A percentile compares a stretch with the other conserved stretches of the same genome.
phyloP scores from a whole-genome alignment of 2,329 filamentous ascomycete species.

The Fusarium odoratissimum region DNA sequence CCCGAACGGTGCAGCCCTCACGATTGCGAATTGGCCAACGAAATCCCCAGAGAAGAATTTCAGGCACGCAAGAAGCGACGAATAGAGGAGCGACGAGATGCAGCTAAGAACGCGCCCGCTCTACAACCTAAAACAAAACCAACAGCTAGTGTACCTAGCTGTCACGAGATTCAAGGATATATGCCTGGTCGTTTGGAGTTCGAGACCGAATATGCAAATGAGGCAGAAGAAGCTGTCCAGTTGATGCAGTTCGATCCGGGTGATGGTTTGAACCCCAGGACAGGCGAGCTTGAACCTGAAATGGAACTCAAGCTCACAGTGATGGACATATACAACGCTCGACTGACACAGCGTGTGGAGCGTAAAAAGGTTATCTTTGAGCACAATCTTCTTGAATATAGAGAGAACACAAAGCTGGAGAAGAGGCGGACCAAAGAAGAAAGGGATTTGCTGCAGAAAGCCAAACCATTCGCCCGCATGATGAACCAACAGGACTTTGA shows the following conservation, averaged over 20 bases:
- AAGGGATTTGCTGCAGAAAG: conserved; percentile 88
- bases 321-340: conserved; percentile 97
- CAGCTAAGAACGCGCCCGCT: conserved; percentile 83
- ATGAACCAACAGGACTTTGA: conserved; percentile 96
- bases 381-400: conserved; percentile 91
- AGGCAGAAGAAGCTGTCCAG: conserved; percentile 97
- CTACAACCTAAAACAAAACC: conserved; percentile 94
- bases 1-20: conserved; percentile 86
- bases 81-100: conserved; percentile 92
- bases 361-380: conserved; percentile 97
- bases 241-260: conserved; percentile 98
- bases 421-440: conserved; percentile 98
- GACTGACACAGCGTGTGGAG: conserved; percentile 89
- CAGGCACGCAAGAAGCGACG: conserved; percentile 91
- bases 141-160: conserved; percentile 92
- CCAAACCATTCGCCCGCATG: conserved; percentile 95
- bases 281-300: conserved; percentile 90
- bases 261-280: conserved; percentile 87
- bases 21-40: conserved; percentile 81
- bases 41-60: conserved; percentile 90
- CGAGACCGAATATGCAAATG: conserved; percentile 96
- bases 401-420: conserved; percentile 88
- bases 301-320: conserved; percentile 98
- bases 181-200: conserved; percentile 98
- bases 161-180: conserved; percentile 97